These are phyloP conservation scores for Alternaria sp. DNA, from an alignment of 2,329 filamentous ascomycete species.

Conservation along the genomic window DNA sequence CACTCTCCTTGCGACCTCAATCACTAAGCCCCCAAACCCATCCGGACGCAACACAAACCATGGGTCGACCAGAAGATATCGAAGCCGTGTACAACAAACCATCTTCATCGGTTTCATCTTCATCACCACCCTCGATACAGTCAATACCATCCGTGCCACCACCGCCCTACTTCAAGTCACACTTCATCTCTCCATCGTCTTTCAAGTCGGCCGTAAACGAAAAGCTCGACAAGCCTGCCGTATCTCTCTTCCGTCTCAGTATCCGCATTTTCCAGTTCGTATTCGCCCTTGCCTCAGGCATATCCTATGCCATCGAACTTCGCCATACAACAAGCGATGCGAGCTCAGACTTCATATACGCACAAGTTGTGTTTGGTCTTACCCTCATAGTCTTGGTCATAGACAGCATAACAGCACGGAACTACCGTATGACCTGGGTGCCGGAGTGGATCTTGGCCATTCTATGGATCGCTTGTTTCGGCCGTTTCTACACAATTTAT, in stretches of 20 bases:
- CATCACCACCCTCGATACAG: slow-evolving; percentile 1
- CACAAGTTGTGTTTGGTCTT: slow-evolving; percentile 27
- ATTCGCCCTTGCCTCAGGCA: slow-evolving; percentile 36
- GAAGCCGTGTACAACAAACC: not conserved
- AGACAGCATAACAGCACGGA: slow-evolving; percentile 29
- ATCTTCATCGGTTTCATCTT: not conserved
- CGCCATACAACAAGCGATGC: slow-evolving; percentile 9
- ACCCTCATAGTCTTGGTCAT: slow-evolving; percentile 26
- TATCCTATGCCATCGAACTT: slow-evolving; percentile 35
- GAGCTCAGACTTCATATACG: slow-evolving; percentile 27
- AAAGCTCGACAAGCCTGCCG: slow-evolving; percentile 28
- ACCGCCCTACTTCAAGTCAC: slow-evolving; percentile 28
- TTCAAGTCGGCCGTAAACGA: slow-evolving; percentile 30
- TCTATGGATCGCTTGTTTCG: slow-evolving; percentile 36
- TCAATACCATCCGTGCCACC: slow-evolving; percentile 24
- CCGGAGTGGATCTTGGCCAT: slow-evolving; percentile 30
- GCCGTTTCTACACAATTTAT: slow-evolving; percentile 29
- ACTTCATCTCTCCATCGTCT: slow-evolving; percentile 25
- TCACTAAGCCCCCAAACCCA: not conserved
- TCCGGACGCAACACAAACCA: not conserved
- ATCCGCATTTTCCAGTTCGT: slow-evolving; percentile 32
- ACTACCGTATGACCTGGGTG: slow-evolving; percentile 32
- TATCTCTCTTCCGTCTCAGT: slow-evolving; percentile 31
- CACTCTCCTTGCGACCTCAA: not conserved
- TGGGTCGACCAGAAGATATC: not conserved